Evolutionary conservation across 148 eudicot species (phyloP), one percentile per base, ranked within the genome.

Genomic region (Suaeda aralocaspica): DNA sequence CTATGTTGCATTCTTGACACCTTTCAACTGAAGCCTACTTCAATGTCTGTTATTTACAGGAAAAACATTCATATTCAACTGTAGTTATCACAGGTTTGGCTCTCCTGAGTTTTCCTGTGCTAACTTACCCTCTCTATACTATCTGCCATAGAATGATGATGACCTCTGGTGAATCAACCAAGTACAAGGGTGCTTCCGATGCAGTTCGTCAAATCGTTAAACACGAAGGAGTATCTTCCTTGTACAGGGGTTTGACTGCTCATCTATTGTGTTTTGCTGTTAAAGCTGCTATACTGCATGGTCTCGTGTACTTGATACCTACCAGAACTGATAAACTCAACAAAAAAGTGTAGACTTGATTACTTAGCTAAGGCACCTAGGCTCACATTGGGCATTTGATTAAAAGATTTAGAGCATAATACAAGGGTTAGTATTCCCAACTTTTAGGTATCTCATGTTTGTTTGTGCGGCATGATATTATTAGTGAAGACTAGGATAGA

Each of bases 111-210:
- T 10, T 25, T 22, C 30, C 67, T 24, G 26, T 36, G 16, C 36
- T 42, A n/a, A 10, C 5, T n/a, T 79, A 79, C 75, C 82, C 82
- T 22, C 1, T 58, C 7, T 2, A 28, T 30, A 57, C 81, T 1
- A 50, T 78, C 42, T 25, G 70, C 24, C 59, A 66, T 31, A 73
- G 77, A 69, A 73, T 78, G 77, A 78, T 78, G 81, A 73, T 74
- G 77, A 78, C 70, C 33, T 73, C 81, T 12, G 74, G 71, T 8
- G 77, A 78, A 69, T 53, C 71, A 6, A 30, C 4, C 0, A 78
- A 69, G 59, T 78, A 78, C 66, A 57, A 60, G 25, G 64, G 77
- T 25, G 48, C 60, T 11, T 1, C 29, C 39, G 61, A 74, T 59
- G 82, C 78, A 3, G 12, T 73, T 44, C 21, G 36, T 41, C 65